Evolutionary conservation across 164 flowering plant genomes (phyloP).

Genomic region (Vitis labrusca): DNA sequence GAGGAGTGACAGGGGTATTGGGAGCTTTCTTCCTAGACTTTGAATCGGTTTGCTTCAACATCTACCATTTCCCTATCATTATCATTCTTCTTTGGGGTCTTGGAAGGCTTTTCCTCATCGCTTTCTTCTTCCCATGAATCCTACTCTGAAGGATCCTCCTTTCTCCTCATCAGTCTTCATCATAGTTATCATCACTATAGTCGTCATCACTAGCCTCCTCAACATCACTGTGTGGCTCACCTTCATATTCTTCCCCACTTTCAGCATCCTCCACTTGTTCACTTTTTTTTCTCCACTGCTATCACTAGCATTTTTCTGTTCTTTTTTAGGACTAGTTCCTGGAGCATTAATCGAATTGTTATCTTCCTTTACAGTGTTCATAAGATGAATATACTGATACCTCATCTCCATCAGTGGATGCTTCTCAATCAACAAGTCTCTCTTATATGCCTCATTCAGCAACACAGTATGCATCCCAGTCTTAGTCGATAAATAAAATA

Average conservation of each 20-base stretch:
- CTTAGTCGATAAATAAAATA: slow-evolving; percentile 83
- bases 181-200: not conserved
- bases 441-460: slow-evolving; percentile 77
- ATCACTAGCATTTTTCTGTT: not conserved
- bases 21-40: no score
- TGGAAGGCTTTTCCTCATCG: no score
- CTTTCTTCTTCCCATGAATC: no score
- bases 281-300: slow-evolving; percentile 5
- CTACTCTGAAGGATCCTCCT: no score
- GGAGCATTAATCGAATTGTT: slow-evolving; percentile 9
- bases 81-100: no score
- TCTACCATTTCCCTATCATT: no score
- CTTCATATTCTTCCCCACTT: slow-evolving; percentile 6
- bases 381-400: slow-evolving; percentile 66
- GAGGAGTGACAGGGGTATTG: no score
- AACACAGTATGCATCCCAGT: slow-evolving; percentile 73
- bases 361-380: slow-evolving; percentile 53
- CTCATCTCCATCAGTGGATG: slow-evolving; percentile 75
- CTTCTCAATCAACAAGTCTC: slow-evolving; percentile 65
- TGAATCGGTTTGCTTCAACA: no score
- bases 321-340: slow-evolving; percentile 6
- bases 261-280: slow-evolving; percentile 20
- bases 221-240: slow-evolving; percentile 14
- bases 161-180: no score
- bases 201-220: slow-evolving; percentile 31